Base-by-base conservation (phyloP, 179 eudicot genomes). In the Camellia oleifera region DNA sequence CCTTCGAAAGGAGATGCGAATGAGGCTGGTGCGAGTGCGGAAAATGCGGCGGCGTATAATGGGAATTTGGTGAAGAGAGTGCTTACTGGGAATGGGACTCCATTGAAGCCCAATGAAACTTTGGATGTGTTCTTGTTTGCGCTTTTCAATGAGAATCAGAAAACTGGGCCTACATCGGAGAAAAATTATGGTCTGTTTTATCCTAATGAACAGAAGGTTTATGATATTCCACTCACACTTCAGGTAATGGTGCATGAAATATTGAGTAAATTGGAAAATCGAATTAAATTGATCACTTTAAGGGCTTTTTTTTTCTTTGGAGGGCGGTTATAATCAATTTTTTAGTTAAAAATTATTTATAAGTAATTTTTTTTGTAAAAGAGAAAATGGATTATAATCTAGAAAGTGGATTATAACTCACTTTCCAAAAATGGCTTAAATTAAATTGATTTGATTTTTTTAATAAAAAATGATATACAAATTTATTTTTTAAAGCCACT, bases 151-250 rank as follows among this genome's bases (percentile, higher is more conserved):
- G 98, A 95, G 81, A 81, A 95, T 54, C 81, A 82, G 40, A 95
- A 95, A 79, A 81, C 91, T 17, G 98, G 98, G 71, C 92, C 97
- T 61, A 89, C 89, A 0, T 92, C 97, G 0, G 99, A 95, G 80
- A 84, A 87, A 26, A 95, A 93, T 53, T 93, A 90, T 63, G 98
- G 98, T 53, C 91, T 95, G 1, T 95, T 93, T 63, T 93, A 92
- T 78, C 98, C 98, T 0, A 83, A 79, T 56, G 85, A 90, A 82
- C 50, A 89, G 56, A 89, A 88, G 72, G 98, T 95, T 0, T 95
- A 95, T 50, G 74, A 84, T 4, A 85, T 92, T 1, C 86, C 94
- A 2, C 84, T 93, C 13, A 89, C 92, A 4, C 18, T 32, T 18
- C 85, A 78, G 61, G 85, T 32, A 32, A 32, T 32, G 40, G 40